These are phyloP conservation scores for Backusella circina DNA, from an alignment of 192 early-diverging fungal genomes.

Conservation along the genomic window DNA sequence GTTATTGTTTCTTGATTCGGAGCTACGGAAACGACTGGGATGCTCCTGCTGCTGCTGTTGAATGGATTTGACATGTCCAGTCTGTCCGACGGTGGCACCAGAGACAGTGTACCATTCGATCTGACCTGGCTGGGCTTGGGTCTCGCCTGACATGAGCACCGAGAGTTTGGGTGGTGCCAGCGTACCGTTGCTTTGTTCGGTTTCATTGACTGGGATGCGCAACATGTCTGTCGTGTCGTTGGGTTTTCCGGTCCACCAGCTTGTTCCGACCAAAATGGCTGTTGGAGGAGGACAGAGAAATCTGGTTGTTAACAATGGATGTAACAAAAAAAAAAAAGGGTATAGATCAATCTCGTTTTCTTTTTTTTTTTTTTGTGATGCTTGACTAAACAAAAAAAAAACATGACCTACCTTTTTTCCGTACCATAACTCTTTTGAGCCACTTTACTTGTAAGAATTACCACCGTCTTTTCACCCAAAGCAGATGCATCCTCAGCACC, in stretches of 20 bases:
- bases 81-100: slow-evolving; percentile 23
- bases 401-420: slow-evolving; percentile 71
- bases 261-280: slow-evolving; percentile 68
- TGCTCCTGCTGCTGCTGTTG: neutral
- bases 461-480: slow-evolving; percentile 59
- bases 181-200: slow-evolving; percentile 15
- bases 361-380: neutral
- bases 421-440: slow-evolving; percentile 93
- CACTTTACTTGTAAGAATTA: slow-evolving; percentile 82
- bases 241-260: slow-evolving; percentile 56
- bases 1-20: slow-evolving; percentile 5
- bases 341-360: neutral
- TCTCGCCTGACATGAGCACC: slow-evolving; percentile 60
- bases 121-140: slow-evolving; percentile 40
- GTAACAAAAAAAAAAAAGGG: slow-evolving; percentile 12
- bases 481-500: slow-evolving; percentile 35
- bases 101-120: slow-evolving; percentile 54
- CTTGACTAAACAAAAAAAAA: neutral
- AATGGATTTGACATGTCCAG: slow-evolving; percentile 12
- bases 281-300: slow-evolving; percentile 86
- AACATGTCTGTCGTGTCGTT: neutral
- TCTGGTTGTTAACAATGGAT: slow-evolving; percentile 9
- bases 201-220: neutral
- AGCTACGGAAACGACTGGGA: slow-evolving; percentile 12
- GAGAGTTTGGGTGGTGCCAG: slow-evolving; percentile 45